Base-by-base conservation (phyloP, 768 basidiomycete species). In the Suillus occidentalis region DNA sequence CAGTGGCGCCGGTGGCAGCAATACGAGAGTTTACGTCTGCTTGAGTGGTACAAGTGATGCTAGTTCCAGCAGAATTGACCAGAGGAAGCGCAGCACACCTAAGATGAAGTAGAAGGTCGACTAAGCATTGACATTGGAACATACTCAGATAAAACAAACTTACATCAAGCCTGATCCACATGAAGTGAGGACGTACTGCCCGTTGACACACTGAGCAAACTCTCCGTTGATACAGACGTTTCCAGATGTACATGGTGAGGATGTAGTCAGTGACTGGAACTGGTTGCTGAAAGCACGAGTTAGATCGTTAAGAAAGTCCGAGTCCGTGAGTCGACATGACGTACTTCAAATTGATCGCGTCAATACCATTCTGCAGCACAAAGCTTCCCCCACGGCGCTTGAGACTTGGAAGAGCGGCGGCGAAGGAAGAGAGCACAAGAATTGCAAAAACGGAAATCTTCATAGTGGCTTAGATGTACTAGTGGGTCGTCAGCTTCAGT, bases 121-220 rank as follows among this genome's bases (percentile, higher is more conserved):
- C 53, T 36, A 55, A 55, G 34, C 34, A 34, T 13, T 6, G 34
- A 43, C 12, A 18, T 22, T 20, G 16, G 50, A 36, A 45, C 37
- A 62, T 20, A 62, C 1, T 31, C 3, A 9, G 13, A 13, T 16
- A 37, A 47, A 50, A 62, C 31, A 59, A 42, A 66, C 71, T 56
- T 60, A 73, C 71, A 36, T 52, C 39, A 66, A 59, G 40, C 71
- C 70, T n/a, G 72, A 3, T 40, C 37, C 31, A 42, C 71, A 72
- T 13, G 72, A 18, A 34, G 71, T 68, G 37, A 71, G 60, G 56
- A 77, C 72, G 60, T 78, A 81, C 60, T 71, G 68, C 61, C 84
- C 85, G 37, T 72, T 75, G 18, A 84, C 84, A 69, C 88, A 89
- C 65, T 85, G 85, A 1, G 87, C 87, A 64, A 89, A 84, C 40